Base-by-base conservation (phyloP, 1,284 basidiomycete genomes). In the Ceraceosorus guamensis region DNA sequence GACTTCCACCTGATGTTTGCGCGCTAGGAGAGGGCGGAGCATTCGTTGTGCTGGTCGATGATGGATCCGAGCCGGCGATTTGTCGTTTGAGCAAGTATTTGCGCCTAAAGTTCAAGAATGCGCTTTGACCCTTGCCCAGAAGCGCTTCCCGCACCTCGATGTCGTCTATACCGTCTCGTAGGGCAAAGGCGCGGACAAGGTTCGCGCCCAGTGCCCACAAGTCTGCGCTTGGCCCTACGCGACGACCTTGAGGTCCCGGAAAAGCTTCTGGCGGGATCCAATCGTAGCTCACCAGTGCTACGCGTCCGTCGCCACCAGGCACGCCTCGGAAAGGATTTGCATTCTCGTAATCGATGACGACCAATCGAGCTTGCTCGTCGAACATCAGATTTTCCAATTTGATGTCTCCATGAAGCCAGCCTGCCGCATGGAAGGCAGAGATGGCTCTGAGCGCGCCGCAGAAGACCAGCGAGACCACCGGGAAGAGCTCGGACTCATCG, bases 351-450 rank as follows among this genome's bases (percentile, higher is more conserved):
- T 75, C 72, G 45, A 75, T 75, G 10, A 75, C 68, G 5, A 70
- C 64, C 16, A 75, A 53, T 5, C 45, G 33, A 1, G 63, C 70
- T 7, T 58, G 55, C 54, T 62, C 55, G 55, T 68, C 65, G 54
- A 75, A 73, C 72, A 75, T 75, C 24, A 75, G 56, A 48, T 75
- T 75, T 34, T 75, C 72, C 37, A 75, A 56, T 56, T 75, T 75
- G 57, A 75, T 65, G 48, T 75, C 72, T 35, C 72, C 72, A 48
- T 75, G 72, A 64, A 73, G 63, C 72, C 72, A 75, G 33, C 70
- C 70, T 6, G 65, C 61, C 8, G 61, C 61, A 43, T 75, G 72
- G 56, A 75, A 68, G 39, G 65, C 55, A 7, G 65, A 52, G 5
- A 75, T 55, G 1, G 61, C 61, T 0, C 61, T 52, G n/a, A 75